Evolutionary conservation across 2,329 filamentous ascomycete species (phyloP), one percentile per base, ranked within the genome.

Genomic region (Aspergillus caelatus): DNA sequence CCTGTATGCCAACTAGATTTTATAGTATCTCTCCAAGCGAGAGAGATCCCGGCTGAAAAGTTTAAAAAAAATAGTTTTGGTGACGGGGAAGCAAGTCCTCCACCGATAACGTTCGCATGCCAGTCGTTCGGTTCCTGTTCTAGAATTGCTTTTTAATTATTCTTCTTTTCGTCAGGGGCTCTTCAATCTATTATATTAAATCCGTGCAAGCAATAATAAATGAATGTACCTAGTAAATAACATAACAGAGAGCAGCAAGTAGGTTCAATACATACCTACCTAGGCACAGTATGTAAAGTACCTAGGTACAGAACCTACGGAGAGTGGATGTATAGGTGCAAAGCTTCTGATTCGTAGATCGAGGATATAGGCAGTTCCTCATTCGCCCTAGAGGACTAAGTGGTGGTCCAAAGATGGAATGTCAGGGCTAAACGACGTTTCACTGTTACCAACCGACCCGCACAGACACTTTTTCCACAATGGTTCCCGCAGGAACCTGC

Each of bases 371-470:
- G 59, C 21, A 36, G 60, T 26, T 39, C 36, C 21, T 26, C 4
- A 55, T 55, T 39, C 21, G 34, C 54, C 48, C 57, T 32, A 61
- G 53, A 41, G 53, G 46, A 26, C 21, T 19, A 52, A 48, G 52
- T 36, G 52, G 55, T 26, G 60, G 14, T 41, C 39, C 39, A 41
- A 9, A 2, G 16, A 61, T 62, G 60, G 53, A 61, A 55, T 62
- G 57, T 36, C 36, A 46, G 43, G 53, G 21, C 48, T 67, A 57
- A 41, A 61, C 64, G 55, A 61, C 53, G 67, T 69, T 68, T 69
- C 67, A 69, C 60, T 52, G 56, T 58, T 57, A 28, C 41, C 55
- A 41, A 58, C 28, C 23, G 43, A 36, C 36, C 52, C 52, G 52
- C 52, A 55, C 52, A 39, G 52, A 55, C 52, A 39, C 26, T 8